These are phyloP conservation scores for Talaromyces sp. DNA, from an alignment of 2,329 filamentous ascomycete genomes.

Conservation along the genomic window DNA sequence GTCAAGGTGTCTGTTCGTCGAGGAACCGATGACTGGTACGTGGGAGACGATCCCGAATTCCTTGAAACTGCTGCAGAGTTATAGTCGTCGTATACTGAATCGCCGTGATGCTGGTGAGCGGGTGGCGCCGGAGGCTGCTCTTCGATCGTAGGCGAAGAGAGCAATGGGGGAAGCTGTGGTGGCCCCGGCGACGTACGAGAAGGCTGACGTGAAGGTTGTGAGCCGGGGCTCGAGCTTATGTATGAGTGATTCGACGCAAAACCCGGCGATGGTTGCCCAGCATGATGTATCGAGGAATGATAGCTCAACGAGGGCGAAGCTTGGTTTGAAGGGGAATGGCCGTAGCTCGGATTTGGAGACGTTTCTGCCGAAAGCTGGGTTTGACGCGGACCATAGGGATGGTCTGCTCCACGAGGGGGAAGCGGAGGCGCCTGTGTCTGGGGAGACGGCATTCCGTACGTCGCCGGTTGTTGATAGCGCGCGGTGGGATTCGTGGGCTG, in stretches of 20 bases:
- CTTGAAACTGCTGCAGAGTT: slow-evolving; percentile 27
- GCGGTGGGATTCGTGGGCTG: slow-evolving; percentile 22
- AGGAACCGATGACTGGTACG: slow-evolving; percentile 47
- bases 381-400: slow-evolving; percentile 32
- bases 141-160: slow-evolving; percentile 13
- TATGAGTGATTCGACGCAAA: slow-evolving; percentile 22
- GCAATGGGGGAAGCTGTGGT: slow-evolving; percentile 2
- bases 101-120: slow-evolving; percentile 22
- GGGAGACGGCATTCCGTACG: slow-evolving; percentile 28
- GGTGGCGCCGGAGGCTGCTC: slow-evolving; percentile 31
- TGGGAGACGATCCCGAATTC: slow-evolving; percentile 42
- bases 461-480: slow-evolving; percentile 25
- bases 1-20: slow-evolving; percentile 49
- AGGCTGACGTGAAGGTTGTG: slow-evolving; percentile 3
- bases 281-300: slow-evolving; percentile 24
- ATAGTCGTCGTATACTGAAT: slow-evolving; percentile 23
- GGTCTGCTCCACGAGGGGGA: slow-evolving; percentile 34
- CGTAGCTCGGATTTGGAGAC: slow-evolving; percentile 23
- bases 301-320: slow-evolving; percentile 20
- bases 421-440: slow-evolving; percentile 29
- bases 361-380: slow-evolving; percentile 19
- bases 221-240: slow-evolving; percentile 7
- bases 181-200: slow-evolving; percentile 15
- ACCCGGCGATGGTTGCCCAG: slow-evolving; percentile 18
- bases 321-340: slow-evolving; percentile 22